Evolutionary conservation across 805 yeast genomes (phyloP).

Genomic region (Ogataea trehalophila): DNA sequence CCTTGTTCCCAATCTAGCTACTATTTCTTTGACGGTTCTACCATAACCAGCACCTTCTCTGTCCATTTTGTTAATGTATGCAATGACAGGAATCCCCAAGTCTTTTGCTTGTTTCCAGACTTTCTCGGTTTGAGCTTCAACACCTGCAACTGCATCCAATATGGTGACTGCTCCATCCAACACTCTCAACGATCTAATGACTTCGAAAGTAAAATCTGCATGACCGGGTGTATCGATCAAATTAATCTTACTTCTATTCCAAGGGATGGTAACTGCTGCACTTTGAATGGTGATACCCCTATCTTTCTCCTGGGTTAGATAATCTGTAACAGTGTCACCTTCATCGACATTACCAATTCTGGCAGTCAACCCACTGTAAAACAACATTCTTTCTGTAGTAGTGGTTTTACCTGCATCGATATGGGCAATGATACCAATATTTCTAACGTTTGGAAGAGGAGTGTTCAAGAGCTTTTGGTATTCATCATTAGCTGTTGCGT

Average conservation of each 20-base stretch:
- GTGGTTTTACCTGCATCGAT: conserved; percentile 99
- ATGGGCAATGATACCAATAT: conserved; percentile 97
- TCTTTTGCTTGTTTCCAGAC: conserved; percentile 87
- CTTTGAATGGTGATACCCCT: conserved; percentile 95
- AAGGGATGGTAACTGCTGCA: conserved; percentile 89
- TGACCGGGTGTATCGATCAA: conserved; percentile 97
- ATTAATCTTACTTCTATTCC: conserved; percentile 71
- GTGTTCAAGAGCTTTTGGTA: conserved; percentile 19
- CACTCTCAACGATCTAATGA: conserved; percentile 80
- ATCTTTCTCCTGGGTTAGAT: conserved; percentile 79
- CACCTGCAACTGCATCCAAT: conserved; percentile 95
- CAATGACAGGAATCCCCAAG: conserved; percentile 65
- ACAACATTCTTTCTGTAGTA: conserved; percentile 94
- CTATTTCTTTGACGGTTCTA: conserved; percentile 80
- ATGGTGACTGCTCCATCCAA: conserved; percentile 93
- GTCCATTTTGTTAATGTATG: conserved; percentile 93
- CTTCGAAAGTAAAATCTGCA: conserved; percentile 96
- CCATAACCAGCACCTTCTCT: conserved; percentile 93
- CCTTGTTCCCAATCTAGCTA: conserved; percentile 66
- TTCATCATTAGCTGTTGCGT: conserved; percentile 4
- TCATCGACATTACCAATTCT: conserved; percentile 91
- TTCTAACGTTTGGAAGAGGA: conserved; percentile 47
- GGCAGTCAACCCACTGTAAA: conserved; percentile 73
- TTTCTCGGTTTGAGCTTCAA: conserved; percentile 95
- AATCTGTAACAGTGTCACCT: conserved; percentile 96